Evolutionary conservation across 1,284 basidiomycete genomes (phyloP), one percentile per base, ranked within the genome.

Genomic region (Moniliophthora roreri): DNA sequence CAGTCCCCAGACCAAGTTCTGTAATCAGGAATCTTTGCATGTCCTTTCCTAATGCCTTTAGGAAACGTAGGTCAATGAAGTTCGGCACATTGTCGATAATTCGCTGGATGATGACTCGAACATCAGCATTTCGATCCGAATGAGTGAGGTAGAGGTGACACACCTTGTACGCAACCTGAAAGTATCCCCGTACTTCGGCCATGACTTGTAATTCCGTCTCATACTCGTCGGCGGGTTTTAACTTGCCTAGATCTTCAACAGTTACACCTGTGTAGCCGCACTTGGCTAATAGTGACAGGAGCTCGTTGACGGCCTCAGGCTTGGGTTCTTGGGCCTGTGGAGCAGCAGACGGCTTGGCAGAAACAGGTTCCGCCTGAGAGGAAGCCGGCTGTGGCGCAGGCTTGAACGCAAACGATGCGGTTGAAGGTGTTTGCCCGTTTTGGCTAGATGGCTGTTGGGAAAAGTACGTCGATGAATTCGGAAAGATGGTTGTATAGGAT

Each of bases 101-200:
- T 7, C 76, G 66, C 77, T 79, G 52, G 1, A 24, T 3, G 11
- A 38, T 8, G 21, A 21, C 11, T 28, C 4, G 32, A 13, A 32
- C 28, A 9, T n/a, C 44, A 24, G 18, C n/a, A 34, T 21, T 13
- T 21, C 6, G 6, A 3, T 32, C 32, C 24, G 4, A 10, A 34
- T n/a, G 16, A 48, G n/a, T 7, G 46, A 21, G 4, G 13, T 34
- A 6, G 34, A 23, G 13, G 11, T n/a, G 38, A 61, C 63, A 21
- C 38, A 73, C 74, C 69, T 75, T 75, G 56, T 74, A 72, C 6
- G 70, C 60, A 4, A 76, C 70, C 52, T 74, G 71, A 61, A 76
- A 78, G 62, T 77, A 79, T 6, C 73, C 76, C 5, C 73, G 60
- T 2, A 75, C 75, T 52, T 79, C 74, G 4, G 77, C 75, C 72